Base-by-base conservation (phyloP, 768 basidiomycete genomes). In the Tricholoma flavovirens region DNA sequence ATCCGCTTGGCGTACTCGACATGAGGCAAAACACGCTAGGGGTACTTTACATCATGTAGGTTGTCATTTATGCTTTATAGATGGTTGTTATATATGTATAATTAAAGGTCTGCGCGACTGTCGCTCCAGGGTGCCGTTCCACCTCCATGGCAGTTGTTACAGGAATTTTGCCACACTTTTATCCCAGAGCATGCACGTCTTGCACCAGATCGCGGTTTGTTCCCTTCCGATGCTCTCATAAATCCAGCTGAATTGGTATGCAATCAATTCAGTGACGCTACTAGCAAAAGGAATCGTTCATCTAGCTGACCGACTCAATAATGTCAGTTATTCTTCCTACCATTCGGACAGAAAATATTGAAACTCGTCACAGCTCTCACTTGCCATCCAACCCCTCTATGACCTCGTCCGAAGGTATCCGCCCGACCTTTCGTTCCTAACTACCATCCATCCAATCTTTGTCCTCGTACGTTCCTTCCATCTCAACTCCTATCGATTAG, bases 11-110 rank as follows among this genome's bases (percentile, higher is more conserved):
- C 2, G 66, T 86, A 8, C 69, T 93, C 33, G 78, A 86, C 62
- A 68, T 82, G 22, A 68, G 72, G 29, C 64, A 62, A 29, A 80
- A 89, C 65, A 86, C 88, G 1, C 67, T 92, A 3, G 86, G 83
- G 0, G 77, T 83, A 40, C 67, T 92, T 40, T 87, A 83, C 62
- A 88, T 93, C 43, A 66, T 93, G 90, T 91, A 61, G 71, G 87
- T 51, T 40, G 30, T 14, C 56, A 30, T n/a, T 19, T 36, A 19
- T 53, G 19, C 3, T 35, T 22, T 6, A 21, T 24, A 17, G 5
- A 15, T 38, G 32, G n/a, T 26, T 45, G n/a, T 51, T 17, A 1
- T 42, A 2, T 35, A 17, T 32, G 35, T n/a, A 43, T 36, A 19
- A 17, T n/a, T 7, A 17, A 30, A 90, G 88, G 57, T 81, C 82